Evolutionary conservation across 768 basidiomycete species (phyloP), one percentile per base, ranked within the genome.

Genomic region (Phlebiopsis flavidoalba): DNA sequence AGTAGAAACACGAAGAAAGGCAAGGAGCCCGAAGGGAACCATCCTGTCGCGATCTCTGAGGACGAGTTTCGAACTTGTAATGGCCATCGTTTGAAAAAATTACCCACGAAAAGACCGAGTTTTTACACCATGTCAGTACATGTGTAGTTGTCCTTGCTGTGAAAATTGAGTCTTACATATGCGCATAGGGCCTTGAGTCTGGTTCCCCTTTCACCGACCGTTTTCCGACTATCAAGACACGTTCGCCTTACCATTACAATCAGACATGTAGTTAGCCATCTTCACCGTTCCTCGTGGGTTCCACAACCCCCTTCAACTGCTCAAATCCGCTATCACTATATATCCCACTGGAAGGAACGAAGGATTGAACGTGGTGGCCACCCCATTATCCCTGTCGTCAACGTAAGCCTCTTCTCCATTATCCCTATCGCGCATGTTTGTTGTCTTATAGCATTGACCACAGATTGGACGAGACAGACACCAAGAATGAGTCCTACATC

Each of bases 31-130:
- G 92, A 95, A 56, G 73, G 82, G 1, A 72, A 75, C 1, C 83
- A 83, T 59, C 82, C 85, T 8, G 66, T 87, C n/a, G 74, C 79
- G 57, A 88, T 98, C 60, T 79, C 85, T 3, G 95, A 97, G 69
- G 93, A 97, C 66, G 89, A 94, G 67, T 96, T n/a, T 98, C 63
- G 97, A 99, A 72, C 80, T 95, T 63, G 85, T 96, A 60, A 96
- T 98, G 94, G 93, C 93, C 21, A 72, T 98, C 52, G n/a, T 88
- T 96, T 67, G 97, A 99, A 78, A 90, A 89, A 69, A 80, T 88
- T 48, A 93, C 95, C 0, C 91, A 95, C 64, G 91, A 94, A 68
- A 90, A 88, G 70, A 88, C 89, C 0, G 93, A 94, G 63, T 93
- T 87, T 72, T 80, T 98, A 5, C 94, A 97, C 71, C 86, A 91